Conservation (phyloP, 179 eudicot genomes). For the Beta macrorhiza region DNA sequence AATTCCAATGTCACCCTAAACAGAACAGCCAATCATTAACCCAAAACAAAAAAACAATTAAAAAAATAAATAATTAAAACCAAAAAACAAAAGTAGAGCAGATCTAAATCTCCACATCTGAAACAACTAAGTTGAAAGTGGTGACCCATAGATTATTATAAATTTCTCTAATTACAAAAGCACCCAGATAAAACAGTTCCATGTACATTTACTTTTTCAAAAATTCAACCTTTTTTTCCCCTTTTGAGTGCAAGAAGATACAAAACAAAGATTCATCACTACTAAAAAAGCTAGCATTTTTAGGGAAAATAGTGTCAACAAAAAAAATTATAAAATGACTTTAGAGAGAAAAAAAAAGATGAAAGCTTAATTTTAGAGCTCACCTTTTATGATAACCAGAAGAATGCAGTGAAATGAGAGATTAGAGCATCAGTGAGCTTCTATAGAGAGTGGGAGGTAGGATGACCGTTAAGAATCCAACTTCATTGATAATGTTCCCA, state of each 20-base stretch:
- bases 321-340: slow-evolving; percentile 7
- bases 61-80: neutral
- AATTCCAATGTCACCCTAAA: slow-evolving; percentile 25
- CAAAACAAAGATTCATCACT: slow-evolving; percentile 19
- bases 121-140: neutral
- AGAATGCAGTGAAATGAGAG: neutral
- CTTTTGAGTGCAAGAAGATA: slow-evolving; percentile 9
- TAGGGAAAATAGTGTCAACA: neutral
- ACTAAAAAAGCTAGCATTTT: neutral
- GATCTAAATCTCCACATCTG: neutral
- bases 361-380: neutral
- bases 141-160: neutral
- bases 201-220: neutral
- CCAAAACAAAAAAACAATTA: neutral
- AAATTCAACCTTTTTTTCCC: slow-evolving; percentile 22
- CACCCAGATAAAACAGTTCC: slow-evolving; percentile 5
- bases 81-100: neutral
- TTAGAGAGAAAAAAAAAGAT: neutral
- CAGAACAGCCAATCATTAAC: slow-evolving; percentile 21
- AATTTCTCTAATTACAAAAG: neutral
- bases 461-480: neutral
- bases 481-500: neutral
- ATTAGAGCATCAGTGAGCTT: neutral
- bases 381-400: slow-evolving; percentile 14
- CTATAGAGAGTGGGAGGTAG: neutral